These are phyloP conservation scores for Leucosporidium scottii DNA, from an alignment of 768 basidiomycete genomes.

Conservation along the genomic window DNA sequence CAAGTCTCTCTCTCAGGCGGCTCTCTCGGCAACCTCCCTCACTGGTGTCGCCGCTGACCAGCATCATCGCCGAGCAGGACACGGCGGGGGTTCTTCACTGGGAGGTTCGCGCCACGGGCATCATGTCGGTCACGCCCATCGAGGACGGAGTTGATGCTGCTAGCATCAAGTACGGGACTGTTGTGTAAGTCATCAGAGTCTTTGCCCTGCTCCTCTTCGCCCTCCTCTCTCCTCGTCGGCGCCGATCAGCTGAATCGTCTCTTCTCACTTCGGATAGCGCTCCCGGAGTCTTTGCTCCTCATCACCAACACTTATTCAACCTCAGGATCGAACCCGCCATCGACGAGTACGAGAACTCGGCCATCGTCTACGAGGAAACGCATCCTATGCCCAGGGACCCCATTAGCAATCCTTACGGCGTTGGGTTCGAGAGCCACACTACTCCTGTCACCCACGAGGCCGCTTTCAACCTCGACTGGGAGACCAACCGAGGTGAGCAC, in stretches of 20 bases:
- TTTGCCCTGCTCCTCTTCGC: not conserved
- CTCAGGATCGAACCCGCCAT: slow-evolving; percentile 14
- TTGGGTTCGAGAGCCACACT: slow-evolving; percentile 15
- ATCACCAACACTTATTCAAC: slow-evolving; percentile 14
- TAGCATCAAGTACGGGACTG: not conserved
- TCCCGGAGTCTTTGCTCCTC: slow-evolving; percentile 7
- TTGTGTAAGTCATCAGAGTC: not conserved
- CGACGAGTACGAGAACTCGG: not conserved
- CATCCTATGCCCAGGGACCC: not conserved
- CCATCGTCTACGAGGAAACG: not conserved
- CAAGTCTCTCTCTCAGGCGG: no score
- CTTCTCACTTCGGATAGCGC: not conserved
- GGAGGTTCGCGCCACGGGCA: slow-evolving; percentile 10
- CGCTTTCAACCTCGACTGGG: slow-evolving; percentile 8
- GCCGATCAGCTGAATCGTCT: slow-evolving; percentile 29
- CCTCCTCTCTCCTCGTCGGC: not conserved
- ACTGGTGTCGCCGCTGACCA: not conserved
- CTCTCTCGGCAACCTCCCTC: no score
- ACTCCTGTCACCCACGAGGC: slow-evolving; percentile 13
- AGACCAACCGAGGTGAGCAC: not conserved
- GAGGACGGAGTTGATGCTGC: not conserved
- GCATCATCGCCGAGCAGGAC: not conserved
- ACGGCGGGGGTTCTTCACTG: slow-evolving; percentile 2
- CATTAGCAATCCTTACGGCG: slow-evolving; percentile 12
- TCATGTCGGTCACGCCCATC: slow-evolving; percentile 7